Percentiles rank a stretch among this genome's conserved stretches.
phyloP scores from a whole-genome alignment of 2,329 filamentous ascomycete species.

The Ascochyta koolunga region DNA sequence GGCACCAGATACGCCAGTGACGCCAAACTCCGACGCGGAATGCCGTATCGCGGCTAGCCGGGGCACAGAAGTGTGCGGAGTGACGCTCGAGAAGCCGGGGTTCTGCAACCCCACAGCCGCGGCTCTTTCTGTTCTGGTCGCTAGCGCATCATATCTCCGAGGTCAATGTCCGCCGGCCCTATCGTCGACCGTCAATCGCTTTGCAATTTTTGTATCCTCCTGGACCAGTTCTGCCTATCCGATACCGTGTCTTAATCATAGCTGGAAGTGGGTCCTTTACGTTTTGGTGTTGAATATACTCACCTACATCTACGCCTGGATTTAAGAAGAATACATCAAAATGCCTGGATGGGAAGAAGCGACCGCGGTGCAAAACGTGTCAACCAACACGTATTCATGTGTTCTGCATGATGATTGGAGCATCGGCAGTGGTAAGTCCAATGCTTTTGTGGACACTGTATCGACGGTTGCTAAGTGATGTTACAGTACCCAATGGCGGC shows the following conservation, averaged over 20 bases:
- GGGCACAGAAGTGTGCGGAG: conserved; percentile 19
- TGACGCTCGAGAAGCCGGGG: conserved; percentile 22
- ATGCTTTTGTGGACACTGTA: background rate
- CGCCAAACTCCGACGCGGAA: conserved; percentile 17
- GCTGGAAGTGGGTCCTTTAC: background rate
- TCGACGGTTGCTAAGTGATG: background rate
- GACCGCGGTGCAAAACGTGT: conserved; percentile 55
- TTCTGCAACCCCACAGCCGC: conserved; percentile 28
- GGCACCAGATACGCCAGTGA: conserved; percentile 13
- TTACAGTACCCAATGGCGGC: conserved; percentile 71
- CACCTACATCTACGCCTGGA: background rate
- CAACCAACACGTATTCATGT: conserved; percentile 64
- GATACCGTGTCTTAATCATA: background rate
- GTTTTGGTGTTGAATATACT: background rate
- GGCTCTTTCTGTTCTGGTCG: conserved; percentile 24
- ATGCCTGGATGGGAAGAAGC: conserved; percentile 55
- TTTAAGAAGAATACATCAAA: conserved; percentile 5
- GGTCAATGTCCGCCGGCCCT: conserved; percentile 21
- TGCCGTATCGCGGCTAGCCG: conserved; percentile 20
- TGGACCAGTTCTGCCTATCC: background rate
- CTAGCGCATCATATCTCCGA: conserved; percentile 25
- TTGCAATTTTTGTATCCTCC: background rate
- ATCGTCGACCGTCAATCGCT: background rate
- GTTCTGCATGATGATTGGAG: conserved; percentile 65
- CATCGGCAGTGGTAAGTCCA: conserved; percentile 64